Evolutionary conservation across 345 rosid genomes (phyloP), one percentile per base, ranked within the genome.

Genomic region (Erysimum cheiranthoides): DNA sequence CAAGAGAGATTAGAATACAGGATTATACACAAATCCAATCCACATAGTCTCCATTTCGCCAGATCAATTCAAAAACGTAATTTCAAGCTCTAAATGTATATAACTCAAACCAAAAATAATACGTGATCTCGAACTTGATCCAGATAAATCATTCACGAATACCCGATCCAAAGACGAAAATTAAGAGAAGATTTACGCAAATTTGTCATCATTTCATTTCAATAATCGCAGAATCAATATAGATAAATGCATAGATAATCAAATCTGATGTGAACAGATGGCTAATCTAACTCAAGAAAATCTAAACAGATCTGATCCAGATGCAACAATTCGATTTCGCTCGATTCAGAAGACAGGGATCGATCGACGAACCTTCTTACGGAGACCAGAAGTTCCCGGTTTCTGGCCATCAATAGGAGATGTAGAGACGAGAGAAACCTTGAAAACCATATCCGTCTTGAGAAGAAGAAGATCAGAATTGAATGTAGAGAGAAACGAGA

Each of bases 321-420:
- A 60, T 73, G 38, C n/a, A 51, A 52, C 42, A 58, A 8, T 18
- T 42, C 49, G 30, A 36, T 54, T 64, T 27, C 14, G 52, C 12
- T 51, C 14, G 61, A 67, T 50, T 67, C 61, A 52, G 40, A 49
- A 49, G 27, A 18, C 9, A 35, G 5, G n/a, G 34, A 47, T 21
- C 42, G 47, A 66, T 66, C 21, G 16, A 62, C 66, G 70, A 73
- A 93, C 99, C 99, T 93, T 96, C 90, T 96, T 96, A 75, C 98
- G 98, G 75, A 96, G 99, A 57, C 99, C 98, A 67, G 99, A 96
- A 13, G 99, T 96, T 14, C 98, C 99, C 2, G 98, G 97, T 80
- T 96, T 96, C 87, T 96, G 98, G 84, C 93, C 98, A 16, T 89
- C 96, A 78, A 88, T 62, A 12, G 99, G 95, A 18, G 82, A 54